These are phyloP conservation scores for Huntiella decipiens DNA, from an alignment of 2,329 filamentous ascomycete genomes.

Conservation along the genomic window DNA sequence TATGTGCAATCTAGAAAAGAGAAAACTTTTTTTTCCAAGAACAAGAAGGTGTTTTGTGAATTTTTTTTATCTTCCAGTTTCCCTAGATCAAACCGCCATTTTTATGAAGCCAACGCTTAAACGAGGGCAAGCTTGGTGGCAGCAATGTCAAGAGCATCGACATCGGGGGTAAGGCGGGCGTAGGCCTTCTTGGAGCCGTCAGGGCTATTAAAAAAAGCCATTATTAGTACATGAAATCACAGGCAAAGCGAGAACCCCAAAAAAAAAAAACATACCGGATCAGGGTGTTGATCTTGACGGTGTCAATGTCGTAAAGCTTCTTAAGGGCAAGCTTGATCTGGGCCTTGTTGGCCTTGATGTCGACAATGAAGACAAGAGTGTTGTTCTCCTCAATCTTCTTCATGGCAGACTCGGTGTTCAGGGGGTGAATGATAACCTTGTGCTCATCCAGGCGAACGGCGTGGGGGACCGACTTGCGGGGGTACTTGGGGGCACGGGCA, in stretches of 20 bases:
- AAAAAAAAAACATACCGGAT: constrained; percentile 52
- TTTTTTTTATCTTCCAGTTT: constrained; percentile 10
- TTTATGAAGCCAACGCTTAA: constrained; percentile 28
- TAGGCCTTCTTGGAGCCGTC: constrained; percentile 99
- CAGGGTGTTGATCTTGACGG: constrained; percentile 97
- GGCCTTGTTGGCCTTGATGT: constrained; percentile 97
- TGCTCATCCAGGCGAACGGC: constrained; percentile 85
- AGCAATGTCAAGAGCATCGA: constrained; percentile 97
- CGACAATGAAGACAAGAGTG: constrained; percentile 94
- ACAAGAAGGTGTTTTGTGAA: constrained; percentile 10
- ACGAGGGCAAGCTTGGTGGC: constrained; percentile 98
- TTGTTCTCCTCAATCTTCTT: constrained; percentile 99
- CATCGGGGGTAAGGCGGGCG: constrained; percentile 82
- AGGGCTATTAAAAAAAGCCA: constrained; percentile 34
- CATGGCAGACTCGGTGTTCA: constrained; percentile 99
- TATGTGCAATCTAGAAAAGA: constrained; percentile 1
- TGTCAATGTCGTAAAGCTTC: constrained; percentile 98
- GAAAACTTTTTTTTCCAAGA: constrained; percentile 7
- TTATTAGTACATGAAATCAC: constrained; percentile 12
- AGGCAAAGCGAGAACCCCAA: not conserved
- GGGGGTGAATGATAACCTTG: constrained; percentile 93
- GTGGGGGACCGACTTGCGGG: constrained; percentile 83
- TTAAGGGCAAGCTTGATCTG: constrained; percentile 97
- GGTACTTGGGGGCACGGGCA: constrained; percentile 84
- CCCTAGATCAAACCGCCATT: constrained; percentile 8